phyloP scores from a whole-genome alignment of 2,329 filamentous ascomycete genomes.

The Peltaster fructicola region DNA sequence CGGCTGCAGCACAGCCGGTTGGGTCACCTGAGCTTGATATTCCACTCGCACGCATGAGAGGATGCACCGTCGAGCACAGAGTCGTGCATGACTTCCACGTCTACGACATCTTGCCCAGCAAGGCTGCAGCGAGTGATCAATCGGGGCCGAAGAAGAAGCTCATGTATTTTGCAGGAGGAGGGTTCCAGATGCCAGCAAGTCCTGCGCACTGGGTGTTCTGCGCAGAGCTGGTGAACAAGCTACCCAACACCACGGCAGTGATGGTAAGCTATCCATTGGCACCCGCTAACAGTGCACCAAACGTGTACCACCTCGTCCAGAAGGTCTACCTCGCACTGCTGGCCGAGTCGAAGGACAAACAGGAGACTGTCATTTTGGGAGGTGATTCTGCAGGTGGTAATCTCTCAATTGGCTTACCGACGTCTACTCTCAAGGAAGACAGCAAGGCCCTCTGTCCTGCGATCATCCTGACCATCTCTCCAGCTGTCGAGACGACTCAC shows the following conservation, averaged over 20 bases:
- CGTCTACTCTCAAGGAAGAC: slow-evolving; percentile 21
- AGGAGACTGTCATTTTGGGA: slow-evolving; percentile 30
- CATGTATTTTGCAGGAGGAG: slow-evolving; percentile 41
- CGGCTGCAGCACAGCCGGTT: too few species aligned
- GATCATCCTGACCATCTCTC: slow-evolving; percentile 29
- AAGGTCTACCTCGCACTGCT: slow-evolving; percentile 28
- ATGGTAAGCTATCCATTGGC: slow-evolving; percentile 38
- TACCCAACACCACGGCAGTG: slow-evolving; percentile 24
- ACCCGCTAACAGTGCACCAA: slow-evolving; percentile 32
- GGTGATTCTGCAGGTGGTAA: slow-evolving; percentile 42
- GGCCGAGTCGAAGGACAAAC: slow-evolving; percentile 18
- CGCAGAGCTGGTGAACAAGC: slow-evolving; percentile 25
- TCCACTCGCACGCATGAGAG: slow-evolving; percentile 16
- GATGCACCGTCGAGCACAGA: slow-evolving; percentile 23
- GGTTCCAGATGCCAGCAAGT: slow-evolving; percentile 35
- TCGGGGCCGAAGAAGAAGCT: too few species aligned
- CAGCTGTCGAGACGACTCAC: slow-evolving; percentile 32
- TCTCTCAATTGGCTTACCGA: slow-evolving; percentile 26
- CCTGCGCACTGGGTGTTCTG: slow-evolving; percentile 36
- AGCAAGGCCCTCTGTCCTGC: slow-evolving; percentile 10
- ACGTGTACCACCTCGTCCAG: slow-evolving; percentile 30
- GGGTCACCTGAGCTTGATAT: slow-evolving; percentile 24
- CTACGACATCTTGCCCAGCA: slow-evolving; percentile 26
- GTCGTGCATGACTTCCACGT: slow-evolving; percentile 26
- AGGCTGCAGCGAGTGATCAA: too few species aligned